Percentiles rank a stretch among this genome's conserved stretches.
phyloP scores from a whole-genome alignment of 179 eudicot species.

The Spinacia oleracea region DNA sequence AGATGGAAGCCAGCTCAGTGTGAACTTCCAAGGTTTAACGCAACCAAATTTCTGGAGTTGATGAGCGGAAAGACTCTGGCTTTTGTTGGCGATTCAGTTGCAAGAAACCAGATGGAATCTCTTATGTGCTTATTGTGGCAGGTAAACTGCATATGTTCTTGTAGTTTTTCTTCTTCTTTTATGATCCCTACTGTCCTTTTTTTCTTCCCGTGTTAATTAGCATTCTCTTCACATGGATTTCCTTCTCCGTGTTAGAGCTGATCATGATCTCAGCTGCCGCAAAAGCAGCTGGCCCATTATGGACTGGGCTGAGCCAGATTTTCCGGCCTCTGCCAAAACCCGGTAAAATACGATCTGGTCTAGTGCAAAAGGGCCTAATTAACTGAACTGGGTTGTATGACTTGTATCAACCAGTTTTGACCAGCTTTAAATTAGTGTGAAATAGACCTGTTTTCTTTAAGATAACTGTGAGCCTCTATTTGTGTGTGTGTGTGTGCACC shows the following conservation, averaged over 20 bases:
- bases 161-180: not conserved
- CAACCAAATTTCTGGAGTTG: constrained; percentile 66
- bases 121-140: constrained; percentile 84
- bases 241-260: not conserved
- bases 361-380: not conserved
- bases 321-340: no score
- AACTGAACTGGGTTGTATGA: not conserved
- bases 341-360: not conserved
- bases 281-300: no score
- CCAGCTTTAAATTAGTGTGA: not conserved
- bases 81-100: constrained; percentile 86
- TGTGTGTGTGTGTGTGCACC: no score
- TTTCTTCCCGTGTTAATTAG: no score
- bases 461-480: not conserved
- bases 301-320: no score
- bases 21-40: constrained; percentile 73
- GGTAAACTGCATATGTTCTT: constrained; percentile 37
- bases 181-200: not conserved
- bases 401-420: not conserved
- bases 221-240: not conserved
- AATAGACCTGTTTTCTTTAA: no score
- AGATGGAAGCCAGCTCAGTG: constrained; percentile 83
- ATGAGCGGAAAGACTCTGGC: constrained; percentile 94
- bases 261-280: not conserved
- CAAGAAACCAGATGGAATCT: constrained; percentile 93